These are phyloP conservation scores for Aureobasidium sp. DNA, from an alignment of 2,329 filamentous ascomycete species.

Conservation along the genomic window DNA sequence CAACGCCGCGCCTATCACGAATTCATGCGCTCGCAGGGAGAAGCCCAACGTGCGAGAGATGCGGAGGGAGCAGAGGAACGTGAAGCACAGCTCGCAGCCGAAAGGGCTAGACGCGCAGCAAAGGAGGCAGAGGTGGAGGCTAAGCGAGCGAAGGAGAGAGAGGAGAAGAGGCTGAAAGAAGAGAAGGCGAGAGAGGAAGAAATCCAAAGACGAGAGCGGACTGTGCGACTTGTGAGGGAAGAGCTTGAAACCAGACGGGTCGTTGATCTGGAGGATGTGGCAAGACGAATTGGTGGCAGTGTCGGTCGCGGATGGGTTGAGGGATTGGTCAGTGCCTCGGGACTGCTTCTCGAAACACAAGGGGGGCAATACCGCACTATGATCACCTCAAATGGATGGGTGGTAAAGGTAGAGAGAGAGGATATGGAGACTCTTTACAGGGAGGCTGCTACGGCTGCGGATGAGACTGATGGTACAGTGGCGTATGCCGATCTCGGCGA, in stretches of 20 bases:
- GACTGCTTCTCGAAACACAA: slow-evolving; percentile 24
- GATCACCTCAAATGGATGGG: slow-evolving; percentile 36
- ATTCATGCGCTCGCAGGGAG: slow-evolving; percentile 40
- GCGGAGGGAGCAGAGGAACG: slow-evolving; percentile 36
- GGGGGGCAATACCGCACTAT: slow-evolving; percentile 26
- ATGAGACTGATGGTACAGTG: slow-evolving; percentile 3
- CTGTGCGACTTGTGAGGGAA: slow-evolving; percentile 25
- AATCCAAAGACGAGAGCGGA: slow-evolving; percentile 24
- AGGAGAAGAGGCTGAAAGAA: slow-evolving; percentile 31
- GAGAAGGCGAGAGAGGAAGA: slow-evolving; percentile 30
- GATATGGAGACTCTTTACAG: slow-evolving; percentile 34
- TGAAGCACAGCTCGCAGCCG: slow-evolving; percentile 33
- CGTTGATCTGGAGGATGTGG: slow-evolving; percentile 33
- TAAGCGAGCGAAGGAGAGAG: slow-evolving; percentile 31
- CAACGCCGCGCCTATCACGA: slow-evolving; percentile 39
- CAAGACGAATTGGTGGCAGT: slow-evolving; percentile 32
- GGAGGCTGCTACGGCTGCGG: slow-evolving; percentile 18
- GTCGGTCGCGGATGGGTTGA: slow-evolving; percentile 34
- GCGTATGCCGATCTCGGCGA: background rate
- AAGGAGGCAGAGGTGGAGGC: slow-evolving; percentile 36
- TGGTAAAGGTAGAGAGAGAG: slow-evolving; percentile 30
- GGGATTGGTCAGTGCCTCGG: slow-evolving; percentile 32
- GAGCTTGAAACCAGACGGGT: slow-evolving; percentile 23
- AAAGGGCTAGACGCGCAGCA: slow-evolving; percentile 32
- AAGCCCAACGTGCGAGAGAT: slow-evolving; percentile 35